Evolutionary conservation across 768 basidiomycete genomes (phyloP).

Genomic region (Serendipita sp.): DNA sequence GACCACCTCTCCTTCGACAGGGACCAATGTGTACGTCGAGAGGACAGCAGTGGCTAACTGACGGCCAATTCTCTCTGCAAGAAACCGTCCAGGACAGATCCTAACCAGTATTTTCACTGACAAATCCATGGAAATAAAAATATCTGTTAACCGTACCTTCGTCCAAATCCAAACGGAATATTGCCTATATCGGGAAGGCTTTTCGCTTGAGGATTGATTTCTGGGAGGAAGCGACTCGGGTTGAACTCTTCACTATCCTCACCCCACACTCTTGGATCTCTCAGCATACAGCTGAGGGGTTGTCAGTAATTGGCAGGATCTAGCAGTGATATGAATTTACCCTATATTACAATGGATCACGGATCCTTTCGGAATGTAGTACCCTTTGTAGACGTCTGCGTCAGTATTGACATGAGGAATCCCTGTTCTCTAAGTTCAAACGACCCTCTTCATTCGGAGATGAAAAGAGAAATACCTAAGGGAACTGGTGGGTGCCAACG

Average conservation of each 20-base stretch:
- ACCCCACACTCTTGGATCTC: not conserved
- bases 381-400: slow-evolving; percentile 21
- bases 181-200: not conserved
- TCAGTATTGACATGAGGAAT: slow-evolving; percentile 16
- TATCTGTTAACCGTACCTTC: not conserved
- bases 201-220: not conserved
- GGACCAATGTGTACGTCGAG: not conserved
- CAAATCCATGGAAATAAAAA: not conserved
- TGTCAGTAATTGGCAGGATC: not conserved
- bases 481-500: slow-evolving; percentile 16
- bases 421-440: not conserved
- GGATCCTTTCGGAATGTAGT: slow-evolving; percentile 20
- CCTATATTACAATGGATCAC: slow-evolving; percentile 16
- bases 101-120: not conserved
- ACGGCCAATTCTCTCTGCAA: slow-evolving; percentile 26
- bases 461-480: slow-evolving; percentile 9
- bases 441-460: not conserved
- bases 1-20: not conserved
- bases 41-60: not conserved
- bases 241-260: not conserved
- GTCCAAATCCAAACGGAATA: slow-evolving; percentile 1
- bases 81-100: slow-evolving; percentile 26
- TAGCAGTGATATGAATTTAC: slow-evolving; percentile 8
- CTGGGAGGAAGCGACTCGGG: not conserved
- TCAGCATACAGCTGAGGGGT: not conserved